These are phyloP conservation scores for Plectosphaerella sp. DNA, from an alignment of 2,329 filamentous ascomycete species.

Conservation along the genomic window DNA sequence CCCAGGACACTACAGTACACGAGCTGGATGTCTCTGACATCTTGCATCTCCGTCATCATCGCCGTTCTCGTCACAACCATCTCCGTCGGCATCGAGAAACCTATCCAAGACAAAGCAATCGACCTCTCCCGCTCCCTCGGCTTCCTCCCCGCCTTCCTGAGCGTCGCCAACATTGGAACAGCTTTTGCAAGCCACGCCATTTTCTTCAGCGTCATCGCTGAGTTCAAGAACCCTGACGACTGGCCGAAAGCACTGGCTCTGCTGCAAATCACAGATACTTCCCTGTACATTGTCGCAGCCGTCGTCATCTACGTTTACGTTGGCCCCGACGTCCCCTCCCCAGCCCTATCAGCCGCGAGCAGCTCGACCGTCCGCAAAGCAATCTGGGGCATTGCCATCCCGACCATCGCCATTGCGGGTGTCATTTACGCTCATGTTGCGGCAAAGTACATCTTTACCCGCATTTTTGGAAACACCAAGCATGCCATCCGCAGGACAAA, in stretches of 20 bases:
- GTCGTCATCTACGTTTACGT: constrained; percentile 65
- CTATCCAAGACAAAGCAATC: constrained; percentile 26
- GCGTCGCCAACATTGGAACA: constrained; percentile 60
- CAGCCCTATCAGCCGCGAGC: constrained; percentile 60
- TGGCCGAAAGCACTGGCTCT: constrained; percentile 45
- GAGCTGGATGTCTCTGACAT: constrained; percentile 46
- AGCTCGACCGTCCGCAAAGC: constrained; percentile 50
- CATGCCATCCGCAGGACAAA: constrained; percentile 46
- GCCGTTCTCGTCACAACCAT: constrained; percentile 61
- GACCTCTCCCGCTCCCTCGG: constrained; percentile 28
- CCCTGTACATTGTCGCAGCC: constrained; percentile 60
- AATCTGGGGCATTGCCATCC: constrained; percentile 64
- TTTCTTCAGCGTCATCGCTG: constrained; percentile 63
- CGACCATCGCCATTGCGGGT: constrained; percentile 66
- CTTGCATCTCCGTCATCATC: constrained; percentile 57
- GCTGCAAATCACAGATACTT: constrained; percentile 54
- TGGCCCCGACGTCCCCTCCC: constrained; percentile 56
- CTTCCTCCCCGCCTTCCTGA: constrained; percentile 47
- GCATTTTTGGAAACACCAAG: constrained; percentile 57
- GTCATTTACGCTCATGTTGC: constrained; percentile 67
- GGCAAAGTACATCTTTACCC: constrained; percentile 60
- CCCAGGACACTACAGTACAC: constrained; percentile 59
- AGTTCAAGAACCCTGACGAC: constrained; percentile 56
- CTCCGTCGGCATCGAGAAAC: constrained; percentile 48
- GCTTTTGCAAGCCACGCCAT: constrained; percentile 61